A percentile compares a stretch with the other conserved stretches of the same genome.
Evolutionary conservation across 805 yeast species (phyloP).

Genomic region (Saccharomycopsis malanga): DNA sequence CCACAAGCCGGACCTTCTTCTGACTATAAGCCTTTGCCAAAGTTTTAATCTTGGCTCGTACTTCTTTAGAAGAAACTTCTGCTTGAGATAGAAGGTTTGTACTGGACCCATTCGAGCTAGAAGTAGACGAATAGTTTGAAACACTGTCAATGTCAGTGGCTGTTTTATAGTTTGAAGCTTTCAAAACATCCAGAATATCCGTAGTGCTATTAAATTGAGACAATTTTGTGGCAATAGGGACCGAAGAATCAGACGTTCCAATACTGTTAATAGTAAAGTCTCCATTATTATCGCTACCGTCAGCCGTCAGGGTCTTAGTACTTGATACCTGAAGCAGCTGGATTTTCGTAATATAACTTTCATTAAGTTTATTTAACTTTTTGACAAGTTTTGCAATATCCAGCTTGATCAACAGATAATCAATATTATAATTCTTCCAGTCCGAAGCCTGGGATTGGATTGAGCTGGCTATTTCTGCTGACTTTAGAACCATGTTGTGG

Average conservation of each 20-base stretch:
- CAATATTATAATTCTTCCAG: conserved; percentile 18
- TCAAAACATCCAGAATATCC: background rate
- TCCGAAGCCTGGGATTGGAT: too few relatives aligned
- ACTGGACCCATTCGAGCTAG: background rate
- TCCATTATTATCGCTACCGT: background rate
- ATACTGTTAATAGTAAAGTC: background rate
- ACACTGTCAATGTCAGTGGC: too few relatives aligned
- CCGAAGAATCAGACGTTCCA: background rate
- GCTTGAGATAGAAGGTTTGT: background rate
- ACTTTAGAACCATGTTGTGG: too few relatives aligned
- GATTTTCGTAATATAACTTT: background rate
- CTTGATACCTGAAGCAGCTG: background rate
- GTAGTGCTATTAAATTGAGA: background rate
- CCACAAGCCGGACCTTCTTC: conserved; percentile 2
- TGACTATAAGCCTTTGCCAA: background rate
- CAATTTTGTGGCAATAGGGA: background rate
- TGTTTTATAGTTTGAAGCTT: background rate
- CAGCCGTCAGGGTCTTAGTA: background rate
- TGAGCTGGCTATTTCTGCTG: too few relatives aligned
- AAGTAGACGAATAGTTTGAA: background rate
- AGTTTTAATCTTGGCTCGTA: background rate
- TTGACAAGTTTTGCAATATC: conserved; percentile 13
- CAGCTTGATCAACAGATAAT: conserved; percentile 9
- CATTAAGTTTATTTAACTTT: background rate
- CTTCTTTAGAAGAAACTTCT: background rate